These are phyloP conservation scores for Thuidium tamariscinum DNA, from an alignment of 225 moss, liverwort and hornwort species.

Conservation along the genomic window DNA sequence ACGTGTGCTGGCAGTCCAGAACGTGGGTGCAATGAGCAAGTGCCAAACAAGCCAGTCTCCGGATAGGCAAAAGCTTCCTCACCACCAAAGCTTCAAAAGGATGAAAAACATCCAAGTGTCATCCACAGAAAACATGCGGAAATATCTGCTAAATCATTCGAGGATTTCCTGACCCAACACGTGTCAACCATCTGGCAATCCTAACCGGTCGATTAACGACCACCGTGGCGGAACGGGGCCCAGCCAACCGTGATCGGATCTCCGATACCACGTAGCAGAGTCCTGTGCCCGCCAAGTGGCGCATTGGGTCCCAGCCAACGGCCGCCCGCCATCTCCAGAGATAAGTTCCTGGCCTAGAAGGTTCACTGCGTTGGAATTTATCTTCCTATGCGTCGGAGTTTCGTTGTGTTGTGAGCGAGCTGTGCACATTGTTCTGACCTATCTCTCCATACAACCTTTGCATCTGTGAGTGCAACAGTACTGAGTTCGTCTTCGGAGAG, in stretches of 20 bases:
- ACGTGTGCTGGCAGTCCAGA: neutral
- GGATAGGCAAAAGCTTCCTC: neutral
- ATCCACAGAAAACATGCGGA: neutral
- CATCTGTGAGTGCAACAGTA: neutral
- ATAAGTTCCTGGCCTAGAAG: neutral
- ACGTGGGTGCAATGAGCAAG: neutral
- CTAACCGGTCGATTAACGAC: neutral
- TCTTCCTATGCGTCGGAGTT: neutral
- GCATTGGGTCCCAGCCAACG: neutral
- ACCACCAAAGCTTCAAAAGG: neutral
- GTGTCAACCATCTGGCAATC: neutral
- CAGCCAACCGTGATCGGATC: neutral
- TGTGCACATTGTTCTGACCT: neutral
- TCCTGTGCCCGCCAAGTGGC: neutral
- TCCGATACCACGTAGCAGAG: neutral
- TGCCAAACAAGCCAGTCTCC: neutral
- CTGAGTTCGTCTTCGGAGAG: neutral
- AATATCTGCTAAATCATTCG: too few relatives aligned
- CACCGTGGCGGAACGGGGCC: neutral
- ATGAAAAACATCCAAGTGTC: neutral
- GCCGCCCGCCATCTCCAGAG: neutral
- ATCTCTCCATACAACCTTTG: neutral
- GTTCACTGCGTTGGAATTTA: rapidly evolving
- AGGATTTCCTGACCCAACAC: neutral
- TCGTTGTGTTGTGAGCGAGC: rapidly evolving